Conservation (phyloP, 257 asterid genomes). For the Salvia rosmarinus region DNA sequence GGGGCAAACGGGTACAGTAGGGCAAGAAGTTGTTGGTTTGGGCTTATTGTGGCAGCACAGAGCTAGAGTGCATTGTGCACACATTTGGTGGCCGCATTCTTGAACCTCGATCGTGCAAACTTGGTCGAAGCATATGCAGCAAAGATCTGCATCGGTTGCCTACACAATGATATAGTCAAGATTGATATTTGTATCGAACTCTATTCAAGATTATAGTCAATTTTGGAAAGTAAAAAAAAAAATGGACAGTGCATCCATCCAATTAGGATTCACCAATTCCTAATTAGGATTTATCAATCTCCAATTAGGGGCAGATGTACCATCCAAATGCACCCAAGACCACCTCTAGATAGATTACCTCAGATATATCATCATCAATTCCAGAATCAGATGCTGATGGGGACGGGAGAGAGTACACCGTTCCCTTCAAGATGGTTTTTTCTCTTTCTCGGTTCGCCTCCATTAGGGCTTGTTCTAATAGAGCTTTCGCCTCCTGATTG, state of each 20-base stretch:
- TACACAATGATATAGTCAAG: slow-evolving; percentile 36
- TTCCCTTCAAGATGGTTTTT: slow-evolving; percentile 66
- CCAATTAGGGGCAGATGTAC: too few relatives aligned
- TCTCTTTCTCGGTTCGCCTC: slow-evolving; percentile 86
- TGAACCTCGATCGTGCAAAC: slow-evolving; percentile 87
- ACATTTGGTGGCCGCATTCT: slow-evolving; percentile 91
- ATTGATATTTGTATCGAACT: neutral
- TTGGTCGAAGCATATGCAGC: slow-evolving; percentile 95
- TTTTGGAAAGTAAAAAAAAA: neutral
- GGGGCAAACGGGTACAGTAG: slow-evolving; percentile 74
- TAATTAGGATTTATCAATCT: too few relatives aligned
- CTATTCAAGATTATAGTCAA: neutral
- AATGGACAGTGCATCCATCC: too few relatives aligned
- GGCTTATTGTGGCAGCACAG: slow-evolving; percentile 95
- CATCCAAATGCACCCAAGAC: too few relatives aligned
- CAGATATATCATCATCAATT: slow-evolving; percentile 61
- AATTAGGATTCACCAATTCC: too few relatives aligned
- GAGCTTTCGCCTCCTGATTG: slow-evolving; percentile 75
- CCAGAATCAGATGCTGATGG: slow-evolving; percentile 66
- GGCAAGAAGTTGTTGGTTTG: slow-evolving; percentile 59
- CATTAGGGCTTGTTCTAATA: slow-evolving; percentile 79
- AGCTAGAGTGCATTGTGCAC: slow-evolving; percentile 91
- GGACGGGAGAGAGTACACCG: slow-evolving; percentile 52
- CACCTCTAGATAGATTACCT: slow-evolving; percentile 63
- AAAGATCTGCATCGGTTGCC: slow-evolving; percentile 79